Percentiles rank a stretch among this genome's conserved stretches.
Evolutionary conservation across 2,329 filamentous ascomycete species (phyloP).

Genomic region (Rhynchosporium agropyri): DNA sequence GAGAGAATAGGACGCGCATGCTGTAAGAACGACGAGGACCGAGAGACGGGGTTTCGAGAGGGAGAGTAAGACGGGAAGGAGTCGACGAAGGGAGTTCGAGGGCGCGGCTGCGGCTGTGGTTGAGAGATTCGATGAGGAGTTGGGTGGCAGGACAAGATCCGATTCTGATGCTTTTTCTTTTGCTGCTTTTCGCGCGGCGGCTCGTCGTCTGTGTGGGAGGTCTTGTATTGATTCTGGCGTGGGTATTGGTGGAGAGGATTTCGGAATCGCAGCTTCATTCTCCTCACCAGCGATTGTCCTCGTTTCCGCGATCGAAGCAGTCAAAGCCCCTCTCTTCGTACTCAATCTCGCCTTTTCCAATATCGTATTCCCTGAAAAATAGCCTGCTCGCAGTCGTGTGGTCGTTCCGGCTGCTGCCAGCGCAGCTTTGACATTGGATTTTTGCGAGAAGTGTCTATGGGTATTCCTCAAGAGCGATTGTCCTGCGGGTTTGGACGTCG

Average conservation of each 20-base stretch:
- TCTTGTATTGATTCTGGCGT: constrained; percentile 28
- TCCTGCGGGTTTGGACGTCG: constrained; percentile 20
- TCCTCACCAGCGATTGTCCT: constrained; percentile 3
- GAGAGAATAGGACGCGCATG: constrained; percentile 87
- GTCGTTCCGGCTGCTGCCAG: constrained; percentile 26
- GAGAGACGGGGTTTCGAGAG: constrained; percentile 95
- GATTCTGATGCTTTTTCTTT: constrained; percentile 32
- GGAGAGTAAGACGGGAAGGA: constrained; percentile 79
- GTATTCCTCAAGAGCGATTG: constrained; percentile 27
- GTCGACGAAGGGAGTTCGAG: constrained; percentile 60
- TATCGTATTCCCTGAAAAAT: constrained; percentile 38
- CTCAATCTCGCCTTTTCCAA: constrained; percentile 31
- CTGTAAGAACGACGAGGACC: constrained; percentile 86
- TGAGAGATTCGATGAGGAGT: constrained; percentile 59
- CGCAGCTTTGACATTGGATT: constrained; percentile 31
- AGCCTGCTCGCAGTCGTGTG: constrained; percentile 35
- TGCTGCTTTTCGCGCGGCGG: constrained; percentile 35
- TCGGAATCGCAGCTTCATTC: constrained; percentile 25
- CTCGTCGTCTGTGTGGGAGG: constrained; percentile 41
- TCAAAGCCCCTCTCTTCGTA: constrained; percentile 31
- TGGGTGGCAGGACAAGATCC: constrained; percentile 46
- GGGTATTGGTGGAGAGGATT: constrained; percentile 9
- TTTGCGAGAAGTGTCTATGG: constrained; percentile 29
- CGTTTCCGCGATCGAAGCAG: constrained; percentile 22
- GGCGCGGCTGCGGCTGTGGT: constrained; percentile 53